A percentile compares a stretch with the other conserved stretches of the same genome.
These are phyloP conservation scores for Pseudocercospora ulei DNA, from an alignment of 2,329 filamentous ascomycete genomes.

Conservation along the genomic window DNA sequence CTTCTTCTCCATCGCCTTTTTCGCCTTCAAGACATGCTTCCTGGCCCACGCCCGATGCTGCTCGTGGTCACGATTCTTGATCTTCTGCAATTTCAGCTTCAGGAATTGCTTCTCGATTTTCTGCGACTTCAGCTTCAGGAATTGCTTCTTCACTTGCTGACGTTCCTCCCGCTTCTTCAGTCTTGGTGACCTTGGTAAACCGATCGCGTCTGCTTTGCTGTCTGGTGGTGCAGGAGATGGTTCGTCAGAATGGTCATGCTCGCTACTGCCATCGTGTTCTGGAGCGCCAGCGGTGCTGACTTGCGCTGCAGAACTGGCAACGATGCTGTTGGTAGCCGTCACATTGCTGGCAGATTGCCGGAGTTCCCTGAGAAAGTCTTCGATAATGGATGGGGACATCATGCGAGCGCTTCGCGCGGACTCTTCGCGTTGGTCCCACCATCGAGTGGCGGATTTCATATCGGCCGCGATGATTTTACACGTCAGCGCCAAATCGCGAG, in stretches of 20 bases:
- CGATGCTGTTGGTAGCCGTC: no score
- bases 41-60: slow-evolving; percentile 3
- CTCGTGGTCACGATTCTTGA: background rate
- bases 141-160: background rate
- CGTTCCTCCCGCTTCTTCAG: background rate
- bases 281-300: background rate
- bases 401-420: slow-evolving; percentile 6
- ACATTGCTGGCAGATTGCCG: no score
- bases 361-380: background rate
- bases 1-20: no score
- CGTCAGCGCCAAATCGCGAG: slow-evolving; percentile 9
- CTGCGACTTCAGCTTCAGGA: background rate
- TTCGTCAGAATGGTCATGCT: no score
- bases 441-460: slow-evolving; percentile 9
- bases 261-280: no score
- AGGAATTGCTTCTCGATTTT: background rate
- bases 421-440: slow-evolving; percentile 11
- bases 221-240: no score
- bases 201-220: no score
- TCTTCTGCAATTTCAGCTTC: background rate
- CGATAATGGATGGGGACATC: background rate
- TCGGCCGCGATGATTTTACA: slow-evolving; percentile 14
- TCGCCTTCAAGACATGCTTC: background rate
- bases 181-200: background rate
- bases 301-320: background rate